phyloP scores from a whole-genome alignment of 2,329 filamentous ascomycete species.

The Fusarium subtropicale region DNA sequence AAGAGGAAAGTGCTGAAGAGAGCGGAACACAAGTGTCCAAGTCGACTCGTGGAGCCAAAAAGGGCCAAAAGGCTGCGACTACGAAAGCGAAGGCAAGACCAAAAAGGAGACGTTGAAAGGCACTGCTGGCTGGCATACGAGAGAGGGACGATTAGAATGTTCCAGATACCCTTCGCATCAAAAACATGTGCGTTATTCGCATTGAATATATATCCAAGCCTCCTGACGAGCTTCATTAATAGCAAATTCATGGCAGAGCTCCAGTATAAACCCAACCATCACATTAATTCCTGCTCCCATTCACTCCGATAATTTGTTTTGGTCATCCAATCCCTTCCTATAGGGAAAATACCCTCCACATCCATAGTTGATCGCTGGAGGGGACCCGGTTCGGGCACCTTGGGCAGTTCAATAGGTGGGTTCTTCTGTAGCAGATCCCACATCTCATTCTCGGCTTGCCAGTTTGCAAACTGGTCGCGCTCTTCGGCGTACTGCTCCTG shows the following conservation, averaged over 20 bases:
- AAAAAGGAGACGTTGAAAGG: slow-evolving; percentile 45
- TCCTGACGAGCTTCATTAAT: not conserved
- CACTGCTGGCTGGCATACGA: slow-evolving; percentile 1
- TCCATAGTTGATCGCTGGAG: slow-evolving; percentile 47
- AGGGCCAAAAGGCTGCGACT: slow-evolving; percentile 47
- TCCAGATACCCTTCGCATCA: slow-evolving; percentile 28
- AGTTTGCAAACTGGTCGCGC: slow-evolving; percentile 55
- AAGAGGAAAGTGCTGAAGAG: slow-evolving; percentile 52
- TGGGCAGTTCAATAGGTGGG: slow-evolving; percentile 52
- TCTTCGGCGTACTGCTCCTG: slow-evolving; percentile 60
- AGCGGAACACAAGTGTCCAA: slow-evolving; percentile 55
- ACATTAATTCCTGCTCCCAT: slow-evolving; percentile 54
- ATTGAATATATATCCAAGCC: not conserved
- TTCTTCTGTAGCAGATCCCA: slow-evolving; percentile 59
- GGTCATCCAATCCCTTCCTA: slow-evolving; percentile 55
- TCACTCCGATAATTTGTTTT: slow-evolving; percentile 53
- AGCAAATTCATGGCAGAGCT: not conserved
- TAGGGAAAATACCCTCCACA: slow-evolving; percentile 53
- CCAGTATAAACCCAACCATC: not conserved
- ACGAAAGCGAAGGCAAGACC: slow-evolving; percentile 50
- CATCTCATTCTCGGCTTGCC: slow-evolving; percentile 58
- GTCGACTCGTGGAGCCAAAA: slow-evolving; percentile 52
- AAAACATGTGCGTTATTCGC: slow-evolving; percentile 1
- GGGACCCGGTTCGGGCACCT: slow-evolving; percentile 47
- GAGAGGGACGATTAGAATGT: slow-evolving; percentile 2